Conservation (phyloP, 2,329 filamentous ascomycete genomes). For the Venturia pyrina region DNA sequence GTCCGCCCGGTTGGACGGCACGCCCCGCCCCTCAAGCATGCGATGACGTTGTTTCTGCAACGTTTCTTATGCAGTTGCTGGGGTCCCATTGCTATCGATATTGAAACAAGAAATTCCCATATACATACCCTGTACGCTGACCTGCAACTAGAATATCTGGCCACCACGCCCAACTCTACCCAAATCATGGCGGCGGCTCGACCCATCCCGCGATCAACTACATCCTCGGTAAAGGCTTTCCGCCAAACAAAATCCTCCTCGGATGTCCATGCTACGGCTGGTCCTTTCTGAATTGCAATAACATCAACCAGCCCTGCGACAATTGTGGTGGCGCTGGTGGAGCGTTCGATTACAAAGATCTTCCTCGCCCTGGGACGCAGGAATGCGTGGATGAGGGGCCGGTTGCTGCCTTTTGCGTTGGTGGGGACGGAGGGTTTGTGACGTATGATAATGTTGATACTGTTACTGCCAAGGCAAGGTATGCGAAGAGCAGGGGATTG, state of each 20-base stretch:
- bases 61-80: neutral
- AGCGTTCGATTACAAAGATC: constrained; percentile 62
- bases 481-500: constrained; percentile 59
- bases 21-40: neutral
- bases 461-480: constrained; percentile 64
- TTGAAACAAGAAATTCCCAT: neutral
- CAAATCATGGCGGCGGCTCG: constrained; percentile 43
- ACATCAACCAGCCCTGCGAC: constrained; percentile 52
- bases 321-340: constrained; percentile 53
- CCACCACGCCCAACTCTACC: constrained; percentile 67
- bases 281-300: constrained; percentile 57
- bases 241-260: constrained; percentile 60
- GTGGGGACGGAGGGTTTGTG: constrained; percentile 66
- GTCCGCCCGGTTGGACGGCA: neutral
- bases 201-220: constrained; percentile 50
- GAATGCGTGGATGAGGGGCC: constrained; percentile 58
- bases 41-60: neutral
- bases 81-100: neutral
- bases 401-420: constrained; percentile 62
- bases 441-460: constrained; percentile 72
- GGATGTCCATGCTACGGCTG: constrained; percentile 69
- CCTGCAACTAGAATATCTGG: constrained; percentile 29
- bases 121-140: neutral
- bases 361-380: constrained; percentile 51
- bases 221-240: constrained; percentile 55